phyloP scores from a whole-genome alignment of 306 rosid genomes.

The Pachyrhizus erosus region DNA sequence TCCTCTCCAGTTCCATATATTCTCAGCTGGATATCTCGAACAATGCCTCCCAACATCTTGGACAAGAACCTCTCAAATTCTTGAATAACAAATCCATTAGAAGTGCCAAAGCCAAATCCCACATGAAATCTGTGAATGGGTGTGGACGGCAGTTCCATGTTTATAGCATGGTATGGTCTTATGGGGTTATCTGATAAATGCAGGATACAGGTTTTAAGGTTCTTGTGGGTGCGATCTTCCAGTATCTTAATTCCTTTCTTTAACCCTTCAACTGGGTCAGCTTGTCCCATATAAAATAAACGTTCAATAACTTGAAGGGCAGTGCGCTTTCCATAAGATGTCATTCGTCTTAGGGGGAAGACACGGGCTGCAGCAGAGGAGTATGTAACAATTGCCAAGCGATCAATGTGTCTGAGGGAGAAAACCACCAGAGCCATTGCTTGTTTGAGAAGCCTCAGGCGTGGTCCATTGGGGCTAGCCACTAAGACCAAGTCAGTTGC shows the following conservation, averaged over 20 bases:
- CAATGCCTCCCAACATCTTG: constrained; percentile 68
- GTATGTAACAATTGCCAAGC: constrained; percentile 83
- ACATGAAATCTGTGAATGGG: constrained; percentile 84
- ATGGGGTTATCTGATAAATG: constrained; percentile 80
- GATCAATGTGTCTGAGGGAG: constrained; percentile 78
- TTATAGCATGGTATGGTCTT: constrained; percentile 60
- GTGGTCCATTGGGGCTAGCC: constrained; percentile 88
- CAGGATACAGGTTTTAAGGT: constrained; percentile 69
- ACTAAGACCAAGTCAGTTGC: constrained; percentile 86
- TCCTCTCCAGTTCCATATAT: constrained; percentile 55
- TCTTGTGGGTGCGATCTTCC: constrained; percentile 72
- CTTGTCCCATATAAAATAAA: constrained; percentile 82
- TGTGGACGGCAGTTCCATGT: constrained; percentile 69
- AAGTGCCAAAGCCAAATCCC: constrained; percentile 68
- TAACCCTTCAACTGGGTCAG: constrained; percentile 77
- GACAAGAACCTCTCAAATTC: constrained; percentile 80
- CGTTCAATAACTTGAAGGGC: constrained; percentile 88
- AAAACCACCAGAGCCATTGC: constrained; percentile 87
- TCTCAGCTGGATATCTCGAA: constrained; percentile 73
- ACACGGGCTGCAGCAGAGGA: constrained; percentile 81
- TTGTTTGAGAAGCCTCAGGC: constrained; percentile 89
- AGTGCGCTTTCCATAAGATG: constrained; percentile 79
- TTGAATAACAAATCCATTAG: constrained; percentile 70
- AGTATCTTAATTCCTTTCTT: constrained; percentile 82
- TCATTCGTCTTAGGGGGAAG: constrained; percentile 85